A percentile compares a stretch with the other conserved stretches of the same genome.
Conservation (phyloP, 1,284 basidiomycete genomes). For the Trametes polyzona region DNA sequence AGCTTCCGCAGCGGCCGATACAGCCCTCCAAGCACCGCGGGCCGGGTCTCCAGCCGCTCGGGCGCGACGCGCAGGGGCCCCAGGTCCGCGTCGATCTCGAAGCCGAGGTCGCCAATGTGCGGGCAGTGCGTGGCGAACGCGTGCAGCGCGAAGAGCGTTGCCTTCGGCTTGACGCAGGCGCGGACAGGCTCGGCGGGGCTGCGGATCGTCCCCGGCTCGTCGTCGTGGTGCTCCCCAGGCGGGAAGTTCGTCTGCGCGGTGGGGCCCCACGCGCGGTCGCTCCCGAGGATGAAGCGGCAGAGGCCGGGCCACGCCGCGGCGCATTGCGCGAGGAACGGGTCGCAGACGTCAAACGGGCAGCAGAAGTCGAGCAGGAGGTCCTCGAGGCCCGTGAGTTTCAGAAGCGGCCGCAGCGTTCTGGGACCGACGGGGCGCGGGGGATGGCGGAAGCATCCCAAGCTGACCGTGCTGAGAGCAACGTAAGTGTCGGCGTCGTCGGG, state of each 20-base stretch:
- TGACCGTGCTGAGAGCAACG: neutral
- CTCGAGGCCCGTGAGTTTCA: neutral
- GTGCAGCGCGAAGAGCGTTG: neutral
- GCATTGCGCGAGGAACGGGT: neutral
- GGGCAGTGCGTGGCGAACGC: neutral
- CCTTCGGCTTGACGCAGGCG: neutral
- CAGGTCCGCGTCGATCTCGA: neutral
- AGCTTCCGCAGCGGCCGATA: neutral
- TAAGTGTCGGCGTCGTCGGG: neutral
- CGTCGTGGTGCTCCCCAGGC: no score
- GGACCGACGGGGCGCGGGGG: neutral
- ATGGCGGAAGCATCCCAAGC: no score
- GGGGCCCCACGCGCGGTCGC: neutral
- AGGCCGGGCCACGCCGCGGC: neutral
- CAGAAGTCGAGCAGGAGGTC: constrained; percentile 1
- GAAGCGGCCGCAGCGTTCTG: neutral
- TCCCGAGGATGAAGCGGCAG: constrained; percentile 1
- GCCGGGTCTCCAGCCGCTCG: neutral
- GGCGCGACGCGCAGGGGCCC: neutral
- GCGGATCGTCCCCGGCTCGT: no score
- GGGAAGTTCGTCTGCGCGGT: no score
- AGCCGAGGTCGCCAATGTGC: neutral
- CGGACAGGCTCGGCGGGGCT: no score
- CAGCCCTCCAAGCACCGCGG: neutral
- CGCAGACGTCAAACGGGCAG: constrained; percentile 12